A percentile compares a stretch with the other conserved stretches of the same genome.
Conservation (phyloP, 2,329 filamentous ascomycete genomes). For the Alternaria solani region DNA sequence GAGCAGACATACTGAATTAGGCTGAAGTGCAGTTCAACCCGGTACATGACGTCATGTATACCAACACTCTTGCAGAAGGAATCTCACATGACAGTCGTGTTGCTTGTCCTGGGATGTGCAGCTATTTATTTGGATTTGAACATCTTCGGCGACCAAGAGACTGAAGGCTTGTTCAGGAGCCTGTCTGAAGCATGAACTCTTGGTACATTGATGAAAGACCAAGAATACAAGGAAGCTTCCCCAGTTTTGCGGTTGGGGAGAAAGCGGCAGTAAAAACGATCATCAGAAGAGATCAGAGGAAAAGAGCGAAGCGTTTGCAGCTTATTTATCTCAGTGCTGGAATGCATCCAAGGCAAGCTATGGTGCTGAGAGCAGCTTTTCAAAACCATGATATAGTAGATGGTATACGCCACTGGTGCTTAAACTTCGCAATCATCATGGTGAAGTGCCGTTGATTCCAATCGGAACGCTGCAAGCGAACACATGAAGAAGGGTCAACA, state of each 20-base stretch:
- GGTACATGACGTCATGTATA: background rate
- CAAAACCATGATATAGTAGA: background rate
- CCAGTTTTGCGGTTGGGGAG: background rate
- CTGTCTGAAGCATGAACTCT: background rate
- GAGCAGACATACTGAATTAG: background rate
- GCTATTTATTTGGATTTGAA: background rate
- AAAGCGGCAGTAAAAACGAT: background rate
- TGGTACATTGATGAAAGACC: background rate
- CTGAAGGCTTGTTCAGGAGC: background rate
- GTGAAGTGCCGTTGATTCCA: background rate
- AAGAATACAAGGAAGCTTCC: background rate
- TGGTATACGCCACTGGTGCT: background rate
- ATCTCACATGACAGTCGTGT: background rate
- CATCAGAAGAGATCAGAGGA: background rate
- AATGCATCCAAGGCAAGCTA: background rate
- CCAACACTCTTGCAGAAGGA: background rate
- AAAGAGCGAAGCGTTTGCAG: background rate
- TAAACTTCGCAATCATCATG: background rate
- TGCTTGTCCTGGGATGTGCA: background rate
- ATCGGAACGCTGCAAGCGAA: background rate
- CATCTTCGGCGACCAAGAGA: background rate
- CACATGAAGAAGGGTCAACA: background rate
- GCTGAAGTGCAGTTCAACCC: background rate
- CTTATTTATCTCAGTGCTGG: background rate
- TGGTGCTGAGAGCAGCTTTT: background rate